phyloP scores from a whole-genome alignment of 441 rosid species.

The Geranium incanum region DNA sequence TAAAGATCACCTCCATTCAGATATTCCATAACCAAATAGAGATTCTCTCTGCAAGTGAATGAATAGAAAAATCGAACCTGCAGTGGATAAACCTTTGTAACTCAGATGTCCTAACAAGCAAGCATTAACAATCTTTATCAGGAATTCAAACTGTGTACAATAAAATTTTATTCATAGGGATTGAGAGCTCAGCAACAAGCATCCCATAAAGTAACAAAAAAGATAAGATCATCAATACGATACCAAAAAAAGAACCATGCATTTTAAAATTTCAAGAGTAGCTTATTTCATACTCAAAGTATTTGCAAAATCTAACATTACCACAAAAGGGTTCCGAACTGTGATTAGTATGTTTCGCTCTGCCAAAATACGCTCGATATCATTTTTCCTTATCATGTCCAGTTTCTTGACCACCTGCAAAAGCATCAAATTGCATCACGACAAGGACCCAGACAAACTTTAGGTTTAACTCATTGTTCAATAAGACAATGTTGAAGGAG shows the following conservation, averaged over 20 bases:
- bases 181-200: constrained; percentile 14
- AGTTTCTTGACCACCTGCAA: constrained; percentile 69
- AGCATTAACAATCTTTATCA: constrained; percentile 10
- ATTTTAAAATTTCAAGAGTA: constrained; percentile 4
- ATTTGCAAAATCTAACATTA: constrained; percentile 25
- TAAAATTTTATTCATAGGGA: neutral
- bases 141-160: neutral
- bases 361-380: constrained; percentile 69
- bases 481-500: constrained; percentile 9
- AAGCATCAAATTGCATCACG: constrained; percentile 23
- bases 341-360: constrained; percentile 78
- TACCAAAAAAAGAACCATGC: neutral
- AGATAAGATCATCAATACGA: constrained; percentile 4
- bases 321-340: constrained; percentile 87
- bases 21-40: constrained; percentile 88
- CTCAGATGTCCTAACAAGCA: constrained; percentile 13
- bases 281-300: constrained; percentile 6
- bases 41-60: constrained; percentile 80
- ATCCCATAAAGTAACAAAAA: neutral
- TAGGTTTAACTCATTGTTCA: neutral
- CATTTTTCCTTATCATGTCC: constrained; percentile 81
- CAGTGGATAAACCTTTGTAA: constrained; percentile 22
- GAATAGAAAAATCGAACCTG: constrained; percentile 87
- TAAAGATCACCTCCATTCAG: constrained; percentile 83
- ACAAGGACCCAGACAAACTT: constrained; percentile 15